A percentile compares a stretch with the other conserved stretches of the same genome.
These are phyloP conservation scores for Kickxella alabastrina DNA, from an alignment of 192 early-diverging fungal species.

Conservation along the genomic window DNA sequence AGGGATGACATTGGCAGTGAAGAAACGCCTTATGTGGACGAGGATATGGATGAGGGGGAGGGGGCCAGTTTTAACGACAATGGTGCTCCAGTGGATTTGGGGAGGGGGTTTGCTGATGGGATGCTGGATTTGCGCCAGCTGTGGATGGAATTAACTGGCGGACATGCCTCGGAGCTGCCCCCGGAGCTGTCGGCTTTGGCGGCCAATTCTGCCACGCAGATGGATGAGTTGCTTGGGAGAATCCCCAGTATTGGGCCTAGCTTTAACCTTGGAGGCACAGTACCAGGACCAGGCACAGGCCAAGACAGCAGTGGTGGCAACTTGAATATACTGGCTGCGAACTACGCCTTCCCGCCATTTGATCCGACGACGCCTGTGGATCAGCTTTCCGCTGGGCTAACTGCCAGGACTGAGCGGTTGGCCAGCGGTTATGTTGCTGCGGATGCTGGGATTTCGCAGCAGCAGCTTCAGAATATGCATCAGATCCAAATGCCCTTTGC, in stretches of 20 bases:
- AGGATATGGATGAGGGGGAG: no score
- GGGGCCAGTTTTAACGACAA: no score
- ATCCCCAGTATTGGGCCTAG: slow-evolving; percentile 10
- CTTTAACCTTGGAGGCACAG: slow-evolving; percentile 15
- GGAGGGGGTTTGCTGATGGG: slow-evolving; percentile 6
- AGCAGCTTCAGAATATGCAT: not conserved
- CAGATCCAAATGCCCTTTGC: slow-evolving; percentile 2
- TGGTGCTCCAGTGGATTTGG: no score
- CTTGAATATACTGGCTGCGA: slow-evolving; percentile 22
- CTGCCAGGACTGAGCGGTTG: no score
- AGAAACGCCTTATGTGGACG: no score
- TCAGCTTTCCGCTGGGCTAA: not conserved
- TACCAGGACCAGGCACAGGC: not conserved
- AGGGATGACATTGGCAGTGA: no score
- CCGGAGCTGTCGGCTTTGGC: slow-evolving; percentile 34
- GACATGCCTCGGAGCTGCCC: slow-evolving; percentile 30
- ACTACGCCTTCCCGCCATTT: slow-evolving; percentile 39
- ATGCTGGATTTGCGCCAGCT: slow-evolving; percentile 31
- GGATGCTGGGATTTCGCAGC: no score
- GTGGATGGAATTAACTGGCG: slow-evolving; percentile 45
- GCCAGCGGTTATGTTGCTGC: no score
- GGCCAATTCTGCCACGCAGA: slow-evolving; percentile 17
- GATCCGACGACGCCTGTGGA: not conserved
- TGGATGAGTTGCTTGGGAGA: not conserved
- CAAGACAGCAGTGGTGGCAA: not conserved